Base-by-base conservation (phyloP, 148 eudicot genomes). In the Rhododendron simsii region DNA sequence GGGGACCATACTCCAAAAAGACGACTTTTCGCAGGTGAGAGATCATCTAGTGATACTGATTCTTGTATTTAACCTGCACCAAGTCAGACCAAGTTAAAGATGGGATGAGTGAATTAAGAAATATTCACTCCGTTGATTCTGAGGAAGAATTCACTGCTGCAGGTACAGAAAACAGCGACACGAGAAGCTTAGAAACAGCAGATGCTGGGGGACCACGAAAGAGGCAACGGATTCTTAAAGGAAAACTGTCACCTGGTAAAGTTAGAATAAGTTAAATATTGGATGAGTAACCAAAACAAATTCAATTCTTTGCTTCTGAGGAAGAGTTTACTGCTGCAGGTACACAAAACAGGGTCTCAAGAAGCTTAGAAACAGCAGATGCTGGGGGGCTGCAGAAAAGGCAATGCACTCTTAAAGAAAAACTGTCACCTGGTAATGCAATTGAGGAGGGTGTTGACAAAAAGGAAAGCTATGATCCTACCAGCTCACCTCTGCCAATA, bases 251-350 rank as follows among this genome's bases (percentile, higher is more conserved):
- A 33, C 44, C 77, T 73, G 78, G 41, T 35, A 30, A 74, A 35
- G 39, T 35, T 18, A 15, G 78, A 35, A 74, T 16, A 35, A 13
- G 78, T 35, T 35, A 74, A 5, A 67, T 10, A 10, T 26, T 39
- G 78, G 78, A 16, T 74, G 44, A 74, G 20, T 71, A 74, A 35
- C 44, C 44, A 33, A 74, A 74, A 21, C 20, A 35, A 74, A 74
- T 74, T 30, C 78, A 35, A 10, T 67, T 67, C 2, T 67, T 74
- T 33, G 78, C 23, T 33, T 74, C 78, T 74, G 20, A 74, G 39
- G 78, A 74, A 33, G 44, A 74, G 21, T 16, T 74, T 35, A 74
- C 39, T 74, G 78, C 78, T 74, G 78, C 78, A 74, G 78, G 78
- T 33, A 74, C 23, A 35, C 20, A 35, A 74, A 15, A 74, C 78